Evolutionary conservation across 495 filamentous ascomycete species (phyloP), one percentile per base, ranked within the genome.

Genomic region (Beverwykella pulmonaria): DNA sequence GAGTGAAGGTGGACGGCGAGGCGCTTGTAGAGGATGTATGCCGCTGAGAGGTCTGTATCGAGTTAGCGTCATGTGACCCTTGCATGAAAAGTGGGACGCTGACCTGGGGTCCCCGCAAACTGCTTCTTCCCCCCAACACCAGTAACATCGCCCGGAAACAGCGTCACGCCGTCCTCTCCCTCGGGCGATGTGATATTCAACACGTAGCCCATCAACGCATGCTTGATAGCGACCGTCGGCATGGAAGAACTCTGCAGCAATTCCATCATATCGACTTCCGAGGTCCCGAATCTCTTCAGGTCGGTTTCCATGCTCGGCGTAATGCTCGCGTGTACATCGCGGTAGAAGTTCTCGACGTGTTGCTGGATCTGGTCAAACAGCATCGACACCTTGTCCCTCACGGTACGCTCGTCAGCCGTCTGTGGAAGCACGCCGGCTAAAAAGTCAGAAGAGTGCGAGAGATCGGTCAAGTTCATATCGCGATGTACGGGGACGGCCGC

Each of bases 21-120:
- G n/a, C 59, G 65, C n/a, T 49, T 50, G 54, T 68, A 68, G 20
- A 67, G 49, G n/a, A 57, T 34, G 50, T 57, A 67, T n/a, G 58
- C 49, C n/a, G 64, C 23, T 7, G 27, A 29, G 26, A 55, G 36
- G 49, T 61, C 57, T 56, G 50, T 12, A 14, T 30, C 1, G 10
- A 8, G 32, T 63, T 54, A 49, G 44, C 52, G 27, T 32, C 17
- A 9, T 27, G 10, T 14, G n/a, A 12, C 53, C 25, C 7, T 3
- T 7, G 32, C 4, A 20, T 15, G 32, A 9, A 25, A 19, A 36
- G 1, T 36, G 20, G 50, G 8, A 10, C 0, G 47, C 62, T 26
- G 15, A 65, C 62, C 54, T 32, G 53, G 25, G 26, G 22, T 53
- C 44, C 26, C 10, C 19, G 46, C 19, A 15, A 53, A 41, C 17